Evolutionary conservation across 2,329 filamentous ascomycete species (phyloP), one percentile per base, ranked within the genome.

Genomic region (Hypoxylon sp.): DNA sequence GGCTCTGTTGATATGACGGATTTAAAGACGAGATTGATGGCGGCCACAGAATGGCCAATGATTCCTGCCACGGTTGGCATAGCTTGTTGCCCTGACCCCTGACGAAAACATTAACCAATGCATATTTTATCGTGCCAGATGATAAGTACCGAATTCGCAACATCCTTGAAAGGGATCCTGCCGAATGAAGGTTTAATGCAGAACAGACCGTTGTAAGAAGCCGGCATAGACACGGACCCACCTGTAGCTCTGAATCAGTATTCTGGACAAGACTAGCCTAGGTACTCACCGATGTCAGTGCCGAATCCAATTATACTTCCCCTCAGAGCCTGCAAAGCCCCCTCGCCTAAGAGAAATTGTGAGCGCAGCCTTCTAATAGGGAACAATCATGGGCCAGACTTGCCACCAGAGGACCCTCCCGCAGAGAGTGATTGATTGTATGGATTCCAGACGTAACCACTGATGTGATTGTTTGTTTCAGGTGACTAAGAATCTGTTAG

Each of bases 391-490:
- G 17, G 43, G 17, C 21, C 21, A 4, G 41, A 49, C 46, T 21
- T 49, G 61, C 59, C 67, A 45, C 59, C 59, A 13, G 59, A 62
- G 1, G 28, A 41, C 21, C 59, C 59, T n/a, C 59, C 59, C n/a
- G 48, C 50, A 17, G 59, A 53, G 3, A 62, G 59, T 30, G 23
- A 7, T 36, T 48, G 49, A 21, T 62, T 62, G 14, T 49, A 21
- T 14, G 59, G 59, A 30, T 62, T 62, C n/a, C 30, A 30, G 1
- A 38, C 34, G 14, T 62, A 55, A 10, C 59, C 59, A n/a, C 51
- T 32, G n/a, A 62, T 53, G 30, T 62, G 51, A 41, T 62, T 56
- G 10, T 55, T 55, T 21, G 59, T 62, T 38, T 62, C 59, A 30
- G 56, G 43, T 23, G 56, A 25, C 56, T 59, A 14, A n/a, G 21